These are phyloP conservation scores for Fusarium sterilihyphosum DNA, from an alignment of 2,329 filamentous ascomycete genomes.

Conservation along the genomic window DNA sequence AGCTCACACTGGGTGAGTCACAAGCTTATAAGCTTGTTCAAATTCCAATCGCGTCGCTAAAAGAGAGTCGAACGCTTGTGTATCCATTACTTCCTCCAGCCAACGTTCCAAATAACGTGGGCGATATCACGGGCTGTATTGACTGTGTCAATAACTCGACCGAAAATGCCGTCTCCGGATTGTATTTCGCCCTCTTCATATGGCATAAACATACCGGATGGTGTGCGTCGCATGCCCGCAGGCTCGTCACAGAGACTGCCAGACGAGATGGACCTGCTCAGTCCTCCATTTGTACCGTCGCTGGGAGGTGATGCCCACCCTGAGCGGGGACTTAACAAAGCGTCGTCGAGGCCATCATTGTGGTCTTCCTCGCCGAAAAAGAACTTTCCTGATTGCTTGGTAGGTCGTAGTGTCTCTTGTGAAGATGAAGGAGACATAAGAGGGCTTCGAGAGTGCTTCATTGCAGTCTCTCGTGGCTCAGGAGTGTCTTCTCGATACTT, in stretches of 20 bases:
- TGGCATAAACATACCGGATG: constrained; percentile 92
- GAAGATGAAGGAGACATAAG: constrained; percentile 78
- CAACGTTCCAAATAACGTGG: constrained; percentile 78
- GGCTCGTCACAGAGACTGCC: constrained; percentile 61
- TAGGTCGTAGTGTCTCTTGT: constrained; percentile 81
- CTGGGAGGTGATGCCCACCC: constrained; percentile 48
- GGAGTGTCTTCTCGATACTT: constrained; percentile 85
- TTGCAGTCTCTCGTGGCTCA: constrained; percentile 69
- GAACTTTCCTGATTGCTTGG: constrained; percentile 72
- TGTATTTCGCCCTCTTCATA: constrained; percentile 77
- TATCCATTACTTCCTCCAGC: constrained; percentile 64
- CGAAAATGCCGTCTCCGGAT: constrained; percentile 73
- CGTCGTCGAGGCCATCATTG: constrained; percentile 61
- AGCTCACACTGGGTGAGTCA: constrained; percentile 29
- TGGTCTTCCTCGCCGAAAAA: constrained; percentile 69
- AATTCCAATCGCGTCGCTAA: constrained; percentile 28
- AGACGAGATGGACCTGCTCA: constrained; percentile 61
- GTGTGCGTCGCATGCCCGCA: constrained; percentile 77
- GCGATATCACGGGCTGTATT: constrained; percentile 77
- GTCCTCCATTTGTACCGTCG: constrained; percentile 41
- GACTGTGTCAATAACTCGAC: constrained; percentile 82
- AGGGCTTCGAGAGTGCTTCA: constrained; percentile 68
- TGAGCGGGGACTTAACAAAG: constrained; percentile 40
- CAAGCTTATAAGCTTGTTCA: constrained; percentile 31
- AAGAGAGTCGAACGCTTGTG: constrained; percentile 16